A percentile compares a stretch with the other conserved stretches of the same genome.
Conservation (phyloP, 2,329 filamentous ascomycete genomes). For the Aaosphaeria pasadenensis region DNA sequence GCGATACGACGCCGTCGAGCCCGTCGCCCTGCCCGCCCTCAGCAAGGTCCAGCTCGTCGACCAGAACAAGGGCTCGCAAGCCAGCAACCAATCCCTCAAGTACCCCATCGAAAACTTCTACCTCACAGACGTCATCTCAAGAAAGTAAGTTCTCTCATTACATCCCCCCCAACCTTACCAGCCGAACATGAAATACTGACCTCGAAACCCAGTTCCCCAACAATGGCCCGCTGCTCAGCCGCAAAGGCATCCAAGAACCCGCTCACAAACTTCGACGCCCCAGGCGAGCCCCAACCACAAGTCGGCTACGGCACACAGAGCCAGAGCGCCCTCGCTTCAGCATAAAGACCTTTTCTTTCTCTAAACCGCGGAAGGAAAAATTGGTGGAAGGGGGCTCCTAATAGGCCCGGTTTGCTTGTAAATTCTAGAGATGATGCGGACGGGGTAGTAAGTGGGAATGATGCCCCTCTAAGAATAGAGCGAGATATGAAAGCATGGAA, state of each 20-base stretch:
- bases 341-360: background rate
- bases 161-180: background rate
- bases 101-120: constrained; percentile 94
- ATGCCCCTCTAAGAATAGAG: too few species aligned
- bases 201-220: constrained; percentile 68
- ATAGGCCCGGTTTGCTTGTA: background rate
- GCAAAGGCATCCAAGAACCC: constrained; percentile 68
- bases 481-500: too few species aligned
- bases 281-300: constrained; percentile 43
- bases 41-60: constrained; percentile 95
- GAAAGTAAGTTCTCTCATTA: constrained; percentile 64
- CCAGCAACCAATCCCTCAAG: constrained; percentile 71
- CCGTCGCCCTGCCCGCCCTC: constrained; percentile 66
- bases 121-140: constrained; percentile 94
- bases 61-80: constrained; percentile 84
- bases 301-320: constrained; percentile 37
- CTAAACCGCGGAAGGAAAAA: background rate
- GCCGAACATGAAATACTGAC: background rate
- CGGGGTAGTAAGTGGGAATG: too few species aligned
- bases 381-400: background rate
- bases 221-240: constrained; percentile 95
- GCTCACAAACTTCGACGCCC: constrained; percentile 51
- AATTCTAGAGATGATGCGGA: too few species aligned
- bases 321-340: background rate
- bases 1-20: constrained; percentile 88